phyloP scores from a whole-genome alignment of 768 basidiomycete genomes.

The Mycena filopes region DNA sequence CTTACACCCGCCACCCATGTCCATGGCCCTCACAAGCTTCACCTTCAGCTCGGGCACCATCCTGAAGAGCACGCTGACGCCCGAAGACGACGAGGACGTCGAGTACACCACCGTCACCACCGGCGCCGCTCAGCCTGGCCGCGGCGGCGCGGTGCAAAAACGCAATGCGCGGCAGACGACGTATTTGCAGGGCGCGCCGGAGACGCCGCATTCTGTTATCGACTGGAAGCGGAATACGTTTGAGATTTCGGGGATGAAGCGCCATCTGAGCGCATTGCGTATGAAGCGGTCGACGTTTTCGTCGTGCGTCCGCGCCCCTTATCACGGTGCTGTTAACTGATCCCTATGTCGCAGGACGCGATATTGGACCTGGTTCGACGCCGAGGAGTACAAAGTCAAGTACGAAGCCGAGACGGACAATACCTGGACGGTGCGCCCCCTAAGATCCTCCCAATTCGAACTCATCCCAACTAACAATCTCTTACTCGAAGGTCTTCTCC shows the following conservation, averaged over 20 bases:
- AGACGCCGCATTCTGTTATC: conserved; percentile 1
- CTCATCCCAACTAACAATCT: not conserved
- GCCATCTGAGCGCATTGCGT: conserved; percentile 1
- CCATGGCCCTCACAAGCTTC: conserved; percentile 19
- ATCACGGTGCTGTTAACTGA: not conserved
- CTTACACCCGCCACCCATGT: not conserved
- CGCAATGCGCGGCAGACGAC: conserved; percentile 11
- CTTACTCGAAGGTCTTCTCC: conserved; percentile 22
- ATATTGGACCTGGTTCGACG: conserved; percentile 31
- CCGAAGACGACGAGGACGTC: not conserved
- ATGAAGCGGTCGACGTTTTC: conserved; percentile 22
- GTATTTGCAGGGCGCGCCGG: not conserved
- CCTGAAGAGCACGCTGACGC: conserved; percentile 3
- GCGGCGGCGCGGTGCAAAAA: too few species aligned
- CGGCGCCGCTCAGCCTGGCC: too few species aligned
- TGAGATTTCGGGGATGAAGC: conserved; percentile 11
- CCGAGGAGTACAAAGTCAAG: conserved; percentile 29
- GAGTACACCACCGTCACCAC: conserved; percentile 18
- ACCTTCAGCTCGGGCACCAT: conserved; percentile 18
- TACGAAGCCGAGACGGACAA: conserved; percentile 20
- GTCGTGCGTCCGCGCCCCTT: too few species aligned
- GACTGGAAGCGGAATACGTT: conserved; percentile 22
- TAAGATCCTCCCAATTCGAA: not conserved
- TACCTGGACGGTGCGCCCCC: conserved; percentile 25
- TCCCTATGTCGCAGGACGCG: conserved; percentile 1